Evolutionary conservation across 2,329 filamentous ascomycete species (phyloP), one percentile per base, ranked within the genome.

Genomic region (Trichoderma atrobrunneum): DNA sequence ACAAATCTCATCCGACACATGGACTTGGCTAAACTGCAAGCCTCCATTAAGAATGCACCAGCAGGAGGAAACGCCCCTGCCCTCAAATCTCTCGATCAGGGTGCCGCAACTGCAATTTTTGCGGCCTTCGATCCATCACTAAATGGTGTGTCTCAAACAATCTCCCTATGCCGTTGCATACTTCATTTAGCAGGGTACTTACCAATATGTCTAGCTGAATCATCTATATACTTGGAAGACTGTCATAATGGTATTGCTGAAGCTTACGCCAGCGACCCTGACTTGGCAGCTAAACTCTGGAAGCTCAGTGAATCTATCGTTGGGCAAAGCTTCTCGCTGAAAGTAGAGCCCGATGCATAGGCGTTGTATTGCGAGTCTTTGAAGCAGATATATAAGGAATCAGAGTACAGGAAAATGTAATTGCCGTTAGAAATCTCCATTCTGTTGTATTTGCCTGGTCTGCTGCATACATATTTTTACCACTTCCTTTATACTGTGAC

Each of bases 131-230:
- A 43, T n/a, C 39, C 39, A 43, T 43, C 39, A n/a, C 39, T 43
- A 43, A 43, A 43, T 43, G 16, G 39, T 43, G 39, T n/a, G 39
- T n/a, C 39, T 43, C 18, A 43, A 43, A 1, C 1, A 43, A 43
- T 43, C 39, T 43, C 18, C 39, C 39, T 43, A 43, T 43, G 39
- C 18, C 39, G 39, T 43, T n/a, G 39, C 16, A 18, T 43, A 8
- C 39, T 43, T 18, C 39, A 43, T 43, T 10, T 10, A 43, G 16
- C 7, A 43, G 18, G 16, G 16, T 43, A n/a, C 39, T 43, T 43
- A 43, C 72, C 76, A 8, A 30, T 57, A 57, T 28, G 16, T 26
- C 54, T 11, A 57, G 54, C 14, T 57, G 54, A 57, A 57, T 57
- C 54, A 28, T 57, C 54, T 26, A 57, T 57, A 26, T 57, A 57